A percentile compares a stretch with the other conserved stretches of the same genome.
These are phyloP conservation scores for Aspergillus incahuasiensis DNA, from an alignment of 495 filamentous ascomycete species.

Conservation along the genomic window DNA sequence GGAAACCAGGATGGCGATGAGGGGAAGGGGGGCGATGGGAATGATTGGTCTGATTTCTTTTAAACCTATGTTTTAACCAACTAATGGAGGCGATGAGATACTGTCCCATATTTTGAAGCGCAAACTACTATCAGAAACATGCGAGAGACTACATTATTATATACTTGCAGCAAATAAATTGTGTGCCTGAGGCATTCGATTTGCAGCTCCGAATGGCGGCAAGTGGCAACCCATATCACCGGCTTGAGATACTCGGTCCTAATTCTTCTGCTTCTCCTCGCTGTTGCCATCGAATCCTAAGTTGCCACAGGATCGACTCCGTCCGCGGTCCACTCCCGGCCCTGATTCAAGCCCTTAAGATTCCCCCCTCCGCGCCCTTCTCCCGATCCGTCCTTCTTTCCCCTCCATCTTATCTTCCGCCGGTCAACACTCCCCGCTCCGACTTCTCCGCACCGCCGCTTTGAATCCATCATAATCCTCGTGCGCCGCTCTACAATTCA, in stretches of 20 bases:
- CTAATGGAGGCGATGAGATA: not conserved
- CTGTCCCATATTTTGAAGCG: constrained; percentile 7
- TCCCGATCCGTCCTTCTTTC: not conserved
- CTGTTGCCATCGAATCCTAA: not conserved
- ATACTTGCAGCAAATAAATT: no score
- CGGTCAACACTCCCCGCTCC: not conserved
- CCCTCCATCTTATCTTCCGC: not conserved
- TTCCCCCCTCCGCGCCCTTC: not conserved
- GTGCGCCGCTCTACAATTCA: not conserved
- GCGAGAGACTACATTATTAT: not conserved
- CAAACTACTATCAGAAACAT: not conserved
- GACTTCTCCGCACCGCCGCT: constrained; percentile 1
- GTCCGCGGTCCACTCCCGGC: no score
- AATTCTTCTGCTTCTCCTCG: not conserved
- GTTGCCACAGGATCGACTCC: not conserved
- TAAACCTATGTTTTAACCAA: constrained; percentile 2
- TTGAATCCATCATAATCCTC: not conserved
- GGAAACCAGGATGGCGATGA: no score
- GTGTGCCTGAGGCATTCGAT: not conserved
- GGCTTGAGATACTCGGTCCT: not conserved
- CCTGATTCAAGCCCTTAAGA: no score
- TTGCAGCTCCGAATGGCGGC: not conserved
- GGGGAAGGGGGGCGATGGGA: constrained; percentile 26
- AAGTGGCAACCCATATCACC: not conserved
- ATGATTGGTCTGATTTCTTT: constrained; percentile 34